Evolutionary conservation across 2,329 filamentous ascomycete genomes (phyloP).

Genomic region (Zarea fungicola): DNA sequence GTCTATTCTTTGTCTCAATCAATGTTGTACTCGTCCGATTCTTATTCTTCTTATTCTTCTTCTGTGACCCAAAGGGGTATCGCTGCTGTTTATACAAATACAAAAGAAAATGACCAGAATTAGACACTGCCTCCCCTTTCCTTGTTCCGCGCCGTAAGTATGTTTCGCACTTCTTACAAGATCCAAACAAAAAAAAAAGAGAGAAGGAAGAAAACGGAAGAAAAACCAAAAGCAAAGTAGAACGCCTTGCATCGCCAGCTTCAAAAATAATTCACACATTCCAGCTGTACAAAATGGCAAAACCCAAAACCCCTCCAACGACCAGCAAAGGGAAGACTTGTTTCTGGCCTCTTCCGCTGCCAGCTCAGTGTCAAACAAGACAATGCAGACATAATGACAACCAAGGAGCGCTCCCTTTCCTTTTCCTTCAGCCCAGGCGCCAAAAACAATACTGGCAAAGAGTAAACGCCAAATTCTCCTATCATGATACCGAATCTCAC

Average conservation of each 20-base stretch:
- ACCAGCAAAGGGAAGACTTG: neutral
- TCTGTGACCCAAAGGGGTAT: constrained; percentile 8
- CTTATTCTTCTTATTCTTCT: too few relatives aligned
- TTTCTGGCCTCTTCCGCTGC: neutral
- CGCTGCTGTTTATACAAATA: constrained; percentile 10
- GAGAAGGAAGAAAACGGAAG: too few relatives aligned
- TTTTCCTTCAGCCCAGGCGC: neutral
- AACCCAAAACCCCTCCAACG: neutral
- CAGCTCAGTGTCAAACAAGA: neutral
- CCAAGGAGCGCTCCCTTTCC: neutral
- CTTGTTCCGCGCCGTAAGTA: neutral
- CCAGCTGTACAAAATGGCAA: neutral
- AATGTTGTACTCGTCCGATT: neutral
- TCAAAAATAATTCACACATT: neutral
- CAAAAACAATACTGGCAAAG: neutral
- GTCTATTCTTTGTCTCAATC: neutral
- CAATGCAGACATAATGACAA: constrained; percentile 1
- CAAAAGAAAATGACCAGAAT: neutral
- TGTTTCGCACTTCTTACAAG: neutral
- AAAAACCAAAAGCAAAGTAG: too few relatives aligned
- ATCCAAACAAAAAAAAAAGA: constrained; percentile 1
- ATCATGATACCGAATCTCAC: neutral
- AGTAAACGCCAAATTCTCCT: constrained; percentile 8
- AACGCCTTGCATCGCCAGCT: neutral
- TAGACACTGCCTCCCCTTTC: neutral